These are phyloP conservation scores for Pseudocercospora eumusae DNA, from an alignment of 2,329 filamentous ascomycete genomes.

Conservation along the genomic window DNA sequence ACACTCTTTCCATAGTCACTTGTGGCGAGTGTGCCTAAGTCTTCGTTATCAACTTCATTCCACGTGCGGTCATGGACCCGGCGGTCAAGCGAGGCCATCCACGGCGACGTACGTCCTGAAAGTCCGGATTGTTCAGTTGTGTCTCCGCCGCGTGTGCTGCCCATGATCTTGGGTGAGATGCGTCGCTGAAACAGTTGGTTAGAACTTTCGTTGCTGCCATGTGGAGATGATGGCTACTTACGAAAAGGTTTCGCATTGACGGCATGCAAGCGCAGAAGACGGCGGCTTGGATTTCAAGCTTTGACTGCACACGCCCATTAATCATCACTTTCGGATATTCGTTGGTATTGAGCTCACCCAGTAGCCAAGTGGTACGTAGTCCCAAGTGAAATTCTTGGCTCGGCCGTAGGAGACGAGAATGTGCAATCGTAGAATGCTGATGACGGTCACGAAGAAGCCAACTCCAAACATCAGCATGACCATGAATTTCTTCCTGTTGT, in stretches of 20 bases:
- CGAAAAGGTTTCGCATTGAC: constrained; percentile 17
- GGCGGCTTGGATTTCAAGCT: constrained; percentile 17
- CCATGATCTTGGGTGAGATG: constrained; percentile 17
- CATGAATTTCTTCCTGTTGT: constrained; percentile 16
- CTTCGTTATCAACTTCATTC: constrained; percentile 13
- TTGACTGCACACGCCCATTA: constrained; percentile 5
- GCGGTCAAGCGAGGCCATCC: constrained; percentile 14
- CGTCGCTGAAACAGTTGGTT: constrained; percentile 8
- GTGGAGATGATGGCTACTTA: not conserved
- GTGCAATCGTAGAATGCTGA: constrained; percentile 14
- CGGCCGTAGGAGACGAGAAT: constrained; percentile 10
- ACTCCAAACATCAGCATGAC: constrained; percentile 20
- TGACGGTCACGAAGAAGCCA: constrained; percentile 16
- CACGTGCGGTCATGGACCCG: constrained; percentile 4
- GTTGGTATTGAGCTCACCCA: not conserved
- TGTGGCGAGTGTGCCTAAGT: constrained; percentile 19
- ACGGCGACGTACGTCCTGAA: constrained; percentile 20
- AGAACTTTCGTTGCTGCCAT: not conserved
- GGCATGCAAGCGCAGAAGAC: constrained; percentile 24
- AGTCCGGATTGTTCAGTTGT: constrained; percentile 14
- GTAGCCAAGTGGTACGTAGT: constrained; percentile 11
- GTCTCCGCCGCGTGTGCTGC: constrained; percentile 12
- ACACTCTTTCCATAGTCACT: constrained; percentile 12
- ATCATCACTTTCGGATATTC: not conserved
- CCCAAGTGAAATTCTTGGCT: constrained; percentile 15